Base-by-base conservation (phyloP, 2,329 filamentous ascomycete species). In the Diaporthe vexans region DNA sequence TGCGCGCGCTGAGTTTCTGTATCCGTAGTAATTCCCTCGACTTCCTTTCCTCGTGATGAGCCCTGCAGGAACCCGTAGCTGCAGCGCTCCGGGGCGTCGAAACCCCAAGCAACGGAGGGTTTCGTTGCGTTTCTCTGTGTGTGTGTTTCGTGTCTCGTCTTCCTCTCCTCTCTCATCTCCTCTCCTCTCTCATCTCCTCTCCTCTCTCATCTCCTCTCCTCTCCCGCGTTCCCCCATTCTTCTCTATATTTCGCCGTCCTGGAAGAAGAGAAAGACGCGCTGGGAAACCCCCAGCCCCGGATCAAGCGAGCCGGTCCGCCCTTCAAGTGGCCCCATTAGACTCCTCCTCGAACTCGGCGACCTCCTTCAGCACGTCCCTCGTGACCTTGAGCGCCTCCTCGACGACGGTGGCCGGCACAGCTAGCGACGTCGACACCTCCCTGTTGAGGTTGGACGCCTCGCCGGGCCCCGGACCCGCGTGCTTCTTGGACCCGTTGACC, bases 301-400 rank as follows among this genome's bases (percentile, higher is more conserved):
- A 48, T 48, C 26, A 24, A 8, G n/a, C 21, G 37, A 24, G 57
- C 29, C 7, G 26, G 26, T 7, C 13, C 33, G 0, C 46, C 29
- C 8, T 61, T 76, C 74, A 77, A 4, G 76, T 59, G 3, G 73
- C 61, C 33, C 75, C 74, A 52, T 75, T 78, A 4, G 63, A 67
- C 72, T 79, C 78, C 54, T 74, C 75, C 48, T 85, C 84, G 59
- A 87, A 79, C 76, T 84, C 82, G 70, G 83, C 84, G 17, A 90
- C 85, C 51, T 83, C 80, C 76, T 91, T 90, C 56, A 93, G 83
- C 76, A 87, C 88, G 78, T 92, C 90, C 74, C 88, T 85, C 37
- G 91, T 91, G 43, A 89, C 84, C 76, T 86, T 87, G n/a, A 92
- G 83, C 6, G 90, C 90, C 77, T 93, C 89, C 35, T 92, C 89